Evolutionary conservation across 139 green algal genomes (phyloP).

Genomic region (Micractinium sp.): DNA sequence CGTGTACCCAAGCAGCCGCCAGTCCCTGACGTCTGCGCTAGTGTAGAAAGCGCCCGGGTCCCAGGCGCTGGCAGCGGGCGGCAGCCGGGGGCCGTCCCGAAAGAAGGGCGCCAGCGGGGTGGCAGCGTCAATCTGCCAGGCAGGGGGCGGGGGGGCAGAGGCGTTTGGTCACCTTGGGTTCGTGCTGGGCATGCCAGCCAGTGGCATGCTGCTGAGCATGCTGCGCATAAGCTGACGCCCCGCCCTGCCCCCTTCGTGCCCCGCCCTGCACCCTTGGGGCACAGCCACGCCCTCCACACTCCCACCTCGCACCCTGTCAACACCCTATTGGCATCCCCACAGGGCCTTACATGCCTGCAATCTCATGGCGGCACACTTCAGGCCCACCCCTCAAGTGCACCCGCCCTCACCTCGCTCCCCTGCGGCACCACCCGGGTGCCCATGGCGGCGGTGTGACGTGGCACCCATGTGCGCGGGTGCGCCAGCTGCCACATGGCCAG

Average conservation of each 20-base stretch:
- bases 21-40: background rate
- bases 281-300: background rate
- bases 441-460: background rate
- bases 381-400: background rate
- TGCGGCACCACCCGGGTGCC: background rate
- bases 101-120: background rate
- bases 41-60: background rate
- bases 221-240: background rate
- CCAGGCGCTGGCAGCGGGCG: background rate
- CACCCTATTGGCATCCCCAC: background rate
- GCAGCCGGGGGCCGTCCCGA: background rate
- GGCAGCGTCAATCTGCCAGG: background rate
- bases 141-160: too few species aligned
- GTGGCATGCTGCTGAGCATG: background rate
- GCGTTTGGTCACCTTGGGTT: too few species aligned
- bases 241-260: background rate
- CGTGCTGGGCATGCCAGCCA: too few species aligned
- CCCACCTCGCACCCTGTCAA: background rate
- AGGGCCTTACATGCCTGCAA: too few species aligned
- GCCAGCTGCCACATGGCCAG: slow-evolving; percentile 28
- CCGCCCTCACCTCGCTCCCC: background rate
- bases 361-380: background rate
- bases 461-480: slow-evolving; percentile 9
- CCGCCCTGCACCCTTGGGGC: background rate
- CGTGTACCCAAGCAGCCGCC: background rate